Conservation (phyloP, 1,284 basidiomycete species). For the Puccinia horiana region DNA sequence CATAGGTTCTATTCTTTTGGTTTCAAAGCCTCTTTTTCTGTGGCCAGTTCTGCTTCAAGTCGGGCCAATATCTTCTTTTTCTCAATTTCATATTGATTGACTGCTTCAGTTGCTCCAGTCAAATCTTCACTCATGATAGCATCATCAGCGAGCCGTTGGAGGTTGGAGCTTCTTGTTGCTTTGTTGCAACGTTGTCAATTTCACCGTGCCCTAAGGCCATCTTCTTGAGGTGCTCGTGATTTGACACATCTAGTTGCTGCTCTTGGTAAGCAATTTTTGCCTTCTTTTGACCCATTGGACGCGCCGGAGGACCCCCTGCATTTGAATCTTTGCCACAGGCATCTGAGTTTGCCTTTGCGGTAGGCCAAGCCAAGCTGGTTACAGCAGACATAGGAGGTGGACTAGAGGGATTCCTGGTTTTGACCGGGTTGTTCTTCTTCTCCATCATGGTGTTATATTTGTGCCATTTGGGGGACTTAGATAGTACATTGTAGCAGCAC, state of each 20-base stretch:
- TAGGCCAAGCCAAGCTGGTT: not conserved
- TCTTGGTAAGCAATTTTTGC: not conserved
- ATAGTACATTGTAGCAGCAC: not conserved
- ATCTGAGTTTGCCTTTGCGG: not conserved
- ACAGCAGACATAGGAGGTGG: not conserved
- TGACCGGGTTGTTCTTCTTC: not conserved
- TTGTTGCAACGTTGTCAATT: not conserved
- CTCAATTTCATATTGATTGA: not conserved
- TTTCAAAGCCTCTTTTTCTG: too few species aligned
- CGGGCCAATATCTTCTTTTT: not conserved
- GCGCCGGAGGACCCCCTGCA: not conserved
- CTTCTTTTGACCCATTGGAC: not conserved
- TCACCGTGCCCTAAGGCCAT: not conserved
- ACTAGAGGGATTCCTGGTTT: not conserved
- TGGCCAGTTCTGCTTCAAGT: not conserved
- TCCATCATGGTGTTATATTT: not conserved
- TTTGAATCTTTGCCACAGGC: not conserved
- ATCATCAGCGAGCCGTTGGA: not conserved
- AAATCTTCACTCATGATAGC: constrained; percentile 18
- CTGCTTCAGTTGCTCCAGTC: not conserved
- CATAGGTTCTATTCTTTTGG: too few species aligned
- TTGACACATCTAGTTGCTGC: not conserved
- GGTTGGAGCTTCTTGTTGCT: not conserved
- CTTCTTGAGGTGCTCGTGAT: not conserved
- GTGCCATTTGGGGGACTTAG: constrained; percentile 6